Conservation (phyloP, 805 yeast genomes). For the Ogataea sp. region DNA sequence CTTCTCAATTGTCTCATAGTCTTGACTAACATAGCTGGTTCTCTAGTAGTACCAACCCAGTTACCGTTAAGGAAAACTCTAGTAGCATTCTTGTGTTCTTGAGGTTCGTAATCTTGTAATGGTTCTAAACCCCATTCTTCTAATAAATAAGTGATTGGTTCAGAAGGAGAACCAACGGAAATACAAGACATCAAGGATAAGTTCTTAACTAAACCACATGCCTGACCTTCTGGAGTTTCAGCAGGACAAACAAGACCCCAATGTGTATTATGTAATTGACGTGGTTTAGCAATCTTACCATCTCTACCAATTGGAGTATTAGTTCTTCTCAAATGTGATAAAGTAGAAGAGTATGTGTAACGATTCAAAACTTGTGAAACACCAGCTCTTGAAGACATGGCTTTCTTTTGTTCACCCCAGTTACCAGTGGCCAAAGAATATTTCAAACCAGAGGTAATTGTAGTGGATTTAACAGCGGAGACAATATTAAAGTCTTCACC, state of each 20-base stretch:
- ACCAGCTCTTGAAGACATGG: conserved; percentile 98
- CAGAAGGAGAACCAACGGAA: conserved; percentile 96
- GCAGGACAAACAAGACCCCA: conserved; percentile 99
- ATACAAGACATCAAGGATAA: conserved; percentile 94
- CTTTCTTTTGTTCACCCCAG: conserved; percentile 99
- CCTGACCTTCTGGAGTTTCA: conserved; percentile 99
- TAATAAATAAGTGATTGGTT: conserved; percentile 83
- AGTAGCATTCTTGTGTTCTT: conserved; percentile 83
- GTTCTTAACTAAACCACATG: conserved; percentile 98
- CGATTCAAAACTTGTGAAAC: conserved; percentile 97
- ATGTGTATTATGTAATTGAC: conserved; percentile 98
- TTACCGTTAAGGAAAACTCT: conserved; percentile 97
- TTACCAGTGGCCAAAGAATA: conserved; percentile 98
- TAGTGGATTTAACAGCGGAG: conserved; percentile 93
- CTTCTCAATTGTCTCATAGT: conserved; percentile 89
- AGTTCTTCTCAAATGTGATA: conserved; percentile 97
- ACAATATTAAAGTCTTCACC: conserved; percentile 95
- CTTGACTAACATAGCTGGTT: conserved; percentile 85
- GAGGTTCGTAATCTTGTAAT: conserved; percentile 90
- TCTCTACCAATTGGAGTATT: conserved; percentile 99
- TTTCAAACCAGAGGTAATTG: conserved; percentile 94
- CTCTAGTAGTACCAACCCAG: conserved; percentile 98
- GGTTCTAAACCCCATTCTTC: conserved; percentile 99
- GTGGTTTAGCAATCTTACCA: conserved; percentile 97
- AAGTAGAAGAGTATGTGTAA: conserved; percentile 96